phyloP scores from a whole-genome alignment of 2,329 filamentous ascomycete genomes.

The Colletotrichum orbiculare region DNA sequence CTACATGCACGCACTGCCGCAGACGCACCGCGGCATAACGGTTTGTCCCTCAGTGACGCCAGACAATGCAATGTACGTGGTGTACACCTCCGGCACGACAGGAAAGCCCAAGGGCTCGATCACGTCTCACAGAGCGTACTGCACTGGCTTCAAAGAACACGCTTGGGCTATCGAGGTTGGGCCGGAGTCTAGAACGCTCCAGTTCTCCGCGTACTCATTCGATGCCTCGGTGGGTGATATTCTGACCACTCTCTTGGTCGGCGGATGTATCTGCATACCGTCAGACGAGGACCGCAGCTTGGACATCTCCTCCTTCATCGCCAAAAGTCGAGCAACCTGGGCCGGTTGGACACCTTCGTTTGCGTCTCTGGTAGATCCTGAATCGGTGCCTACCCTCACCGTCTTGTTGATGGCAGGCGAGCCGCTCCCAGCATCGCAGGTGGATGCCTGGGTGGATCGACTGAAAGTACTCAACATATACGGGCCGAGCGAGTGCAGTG shows the following conservation, averaged over 20 bases:
- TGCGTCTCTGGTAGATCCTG: constrained; percentile 27
- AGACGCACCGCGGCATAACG: not conserved
- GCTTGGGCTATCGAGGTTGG: constrained; percentile 15
- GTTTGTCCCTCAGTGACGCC: constrained; percentile 10
- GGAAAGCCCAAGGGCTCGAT: constrained; percentile 62
- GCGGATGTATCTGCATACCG: constrained; percentile 59
- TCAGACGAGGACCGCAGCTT: constrained; percentile 13
- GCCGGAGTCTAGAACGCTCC: constrained; percentile 38
- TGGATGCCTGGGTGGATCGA: constrained; percentile 32
- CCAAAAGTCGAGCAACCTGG: constrained; percentile 32
- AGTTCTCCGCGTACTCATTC: constrained; percentile 65
- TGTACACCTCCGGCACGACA: constrained; percentile 66
- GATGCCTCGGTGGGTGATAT: constrained; percentile 64
- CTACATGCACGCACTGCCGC: not conserved
- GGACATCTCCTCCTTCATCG: constrained; percentile 41
- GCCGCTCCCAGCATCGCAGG: constrained; percentile 32
- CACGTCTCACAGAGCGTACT: constrained; percentile 40
- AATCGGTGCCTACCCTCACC: constrained; percentile 28
- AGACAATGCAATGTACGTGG: constrained; percentile 47
- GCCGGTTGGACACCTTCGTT: constrained; percentile 38
- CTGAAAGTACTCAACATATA: constrained; percentile 19
- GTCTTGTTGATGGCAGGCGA: constrained; percentile 38
- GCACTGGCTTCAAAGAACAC: constrained; percentile 6
- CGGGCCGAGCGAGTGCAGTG: constrained; percentile 12
- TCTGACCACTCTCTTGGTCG: constrained; percentile 62